These are phyloP conservation scores for Colletotrichum kahawae DNA, from an alignment of 2,329 filamentous ascomycete genomes.

Conservation along the genomic window DNA sequence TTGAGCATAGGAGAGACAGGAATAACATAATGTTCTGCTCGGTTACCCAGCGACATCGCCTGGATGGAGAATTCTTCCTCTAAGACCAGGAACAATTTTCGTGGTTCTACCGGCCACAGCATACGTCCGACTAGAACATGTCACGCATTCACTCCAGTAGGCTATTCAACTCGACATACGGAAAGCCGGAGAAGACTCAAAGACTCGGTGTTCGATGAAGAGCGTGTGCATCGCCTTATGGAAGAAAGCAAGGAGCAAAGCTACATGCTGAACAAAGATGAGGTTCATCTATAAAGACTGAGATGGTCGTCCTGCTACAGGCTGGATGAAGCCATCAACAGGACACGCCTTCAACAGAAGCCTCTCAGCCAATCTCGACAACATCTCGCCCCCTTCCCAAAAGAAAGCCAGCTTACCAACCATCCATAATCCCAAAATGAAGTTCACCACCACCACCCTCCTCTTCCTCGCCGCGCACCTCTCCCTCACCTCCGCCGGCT, in stretches of 20 bases:
- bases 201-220: no score
- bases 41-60: neutral
- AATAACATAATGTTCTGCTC: neutral
- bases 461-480: neutral
- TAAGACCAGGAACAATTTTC: neutral
- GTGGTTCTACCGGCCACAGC: no score
- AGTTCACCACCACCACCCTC: neutral
- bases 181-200: no score
- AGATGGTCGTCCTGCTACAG: fast-evolving
- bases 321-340: neutral
- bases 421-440: neutral
- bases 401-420: neutral
- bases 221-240: no score
- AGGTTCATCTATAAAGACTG: neutral
- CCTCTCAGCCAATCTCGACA: neutral
- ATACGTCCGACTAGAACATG: no score
- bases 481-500: neutral
- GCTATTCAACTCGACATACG: no score
- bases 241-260: neutral
- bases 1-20: neutral
- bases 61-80: neutral
- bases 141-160: no score
- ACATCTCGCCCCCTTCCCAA: neutral
- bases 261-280: neutral
- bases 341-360: neutral